Evolutionary conservation across 805 yeast species (phyloP).

Genomic region (Lipomyces oligophaga): DNA sequence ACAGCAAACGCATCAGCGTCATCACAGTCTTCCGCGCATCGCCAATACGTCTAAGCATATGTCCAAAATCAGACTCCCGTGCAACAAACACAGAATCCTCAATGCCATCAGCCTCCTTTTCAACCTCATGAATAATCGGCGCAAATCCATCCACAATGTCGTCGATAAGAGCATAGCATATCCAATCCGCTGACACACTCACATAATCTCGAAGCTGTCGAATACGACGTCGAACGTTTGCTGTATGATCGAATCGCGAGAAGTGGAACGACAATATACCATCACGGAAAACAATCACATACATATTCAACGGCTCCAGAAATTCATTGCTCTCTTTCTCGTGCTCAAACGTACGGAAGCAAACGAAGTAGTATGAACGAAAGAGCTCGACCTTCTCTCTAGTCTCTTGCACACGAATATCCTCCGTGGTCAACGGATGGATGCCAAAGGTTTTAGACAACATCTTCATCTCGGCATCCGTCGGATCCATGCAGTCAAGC

Average conservation of each 20-base stretch:
- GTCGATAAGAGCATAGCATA: conserved; percentile 62
- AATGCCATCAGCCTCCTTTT: conserved; percentile 59
- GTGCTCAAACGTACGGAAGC: conserved; percentile 93
- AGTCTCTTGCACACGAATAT: conserved; percentile 91
- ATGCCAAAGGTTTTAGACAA: conserved; percentile 91
- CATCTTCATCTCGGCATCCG: conserved; percentile 90
- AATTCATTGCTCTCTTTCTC: conserved; percentile 80
- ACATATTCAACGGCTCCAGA: conserved; percentile 58
- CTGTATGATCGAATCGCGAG: conserved; percentile 55
- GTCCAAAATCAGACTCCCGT: conserved; percentile 66
- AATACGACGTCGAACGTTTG: conserved; percentile 59
- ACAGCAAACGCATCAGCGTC: conserved; percentile 82
- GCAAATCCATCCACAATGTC: conserved; percentile 65
- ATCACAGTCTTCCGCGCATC: conserved; percentile 86
- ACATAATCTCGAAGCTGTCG: conserved; percentile 61
- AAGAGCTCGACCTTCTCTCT: conserved; percentile 96
- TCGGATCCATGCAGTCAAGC: conserved; percentile 91
- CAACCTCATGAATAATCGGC: conserved; percentile 56
- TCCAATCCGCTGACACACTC: conserved; percentile 59
- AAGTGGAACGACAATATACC: conserved; percentile 61
- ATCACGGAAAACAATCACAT: conserved; percentile 57
- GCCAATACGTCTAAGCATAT: conserved; percentile 77
- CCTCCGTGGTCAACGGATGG: conserved; percentile 97
- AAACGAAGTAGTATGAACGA: conserved; percentile 84
- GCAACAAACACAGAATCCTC: conserved; percentile 82